Conservation (phyloP, 2,329 filamentous ascomycete species). For the Aspergillus neotritici region DNA sequence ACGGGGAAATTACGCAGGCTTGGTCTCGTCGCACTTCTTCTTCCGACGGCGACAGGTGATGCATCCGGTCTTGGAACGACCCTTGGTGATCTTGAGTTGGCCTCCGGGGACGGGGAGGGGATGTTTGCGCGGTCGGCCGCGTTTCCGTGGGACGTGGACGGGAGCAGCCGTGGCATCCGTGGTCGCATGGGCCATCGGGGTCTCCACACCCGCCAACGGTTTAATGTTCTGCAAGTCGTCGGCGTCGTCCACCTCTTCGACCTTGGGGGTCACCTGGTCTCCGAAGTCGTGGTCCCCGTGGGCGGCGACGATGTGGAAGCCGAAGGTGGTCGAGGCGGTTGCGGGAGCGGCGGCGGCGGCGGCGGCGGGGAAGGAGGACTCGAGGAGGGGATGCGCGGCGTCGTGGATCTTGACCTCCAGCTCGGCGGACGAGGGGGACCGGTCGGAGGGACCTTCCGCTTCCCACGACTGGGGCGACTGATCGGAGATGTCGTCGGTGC, state of each 20-base stretch:
- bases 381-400: conserved; percentile 10
- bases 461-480: conserved; percentile 28
- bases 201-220: conserved; percentile 21
- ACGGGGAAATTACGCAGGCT: conserved; percentile 41
- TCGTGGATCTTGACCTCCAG: conserved; percentile 17
- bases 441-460: conserved; percentile 17
- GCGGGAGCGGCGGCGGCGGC: conserved; percentile 12
- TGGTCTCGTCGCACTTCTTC: conserved; percentile 53
- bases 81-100: conserved; percentile 69
- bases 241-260: conserved; percentile 49
- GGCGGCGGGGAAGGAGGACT: conserved; percentile 4
- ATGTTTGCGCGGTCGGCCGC: conserved; percentile 78
- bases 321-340: conserved; percentile 17
- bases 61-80: conserved; percentile 55
- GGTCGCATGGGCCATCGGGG: conserved; percentile 14
- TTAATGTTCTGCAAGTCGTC: conserved; percentile 32
- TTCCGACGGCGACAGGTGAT: conserved; percentile 56
- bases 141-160: conserved; percentile 49
- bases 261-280: conserved; percentile 46
- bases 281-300: conserved; percentile 17
- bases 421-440: conserved; percentile 16
- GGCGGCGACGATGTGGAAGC: conserved; percentile 22
- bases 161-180: conserved; percentile 25
- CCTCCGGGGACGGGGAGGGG: conserved; percentile 57
- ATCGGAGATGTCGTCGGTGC: conserved; percentile 31